Conservation (phyloP, 2,329 filamentous ascomycete genomes). For the Xylariaceae sp. region DNA sequence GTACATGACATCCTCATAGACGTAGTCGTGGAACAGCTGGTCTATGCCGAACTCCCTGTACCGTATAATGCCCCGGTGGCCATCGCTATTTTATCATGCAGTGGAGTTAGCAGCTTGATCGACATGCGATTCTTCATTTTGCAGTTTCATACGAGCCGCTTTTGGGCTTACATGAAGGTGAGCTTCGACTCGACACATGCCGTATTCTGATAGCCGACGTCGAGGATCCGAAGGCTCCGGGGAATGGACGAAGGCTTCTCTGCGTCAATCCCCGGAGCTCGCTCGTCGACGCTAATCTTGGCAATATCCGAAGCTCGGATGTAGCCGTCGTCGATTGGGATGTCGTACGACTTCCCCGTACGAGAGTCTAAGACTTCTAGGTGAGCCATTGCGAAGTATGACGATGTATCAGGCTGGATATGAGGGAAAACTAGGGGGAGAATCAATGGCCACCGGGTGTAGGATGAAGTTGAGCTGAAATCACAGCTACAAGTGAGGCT, state of each 20-base stretch:
- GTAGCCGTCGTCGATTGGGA: slow-evolving; percentile 22
- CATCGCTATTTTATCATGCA: slow-evolving; percentile 17
- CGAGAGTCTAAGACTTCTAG: slow-evolving; percentile 24
- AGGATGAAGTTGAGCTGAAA: slow-evolving; percentile 3
- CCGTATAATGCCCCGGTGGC: slow-evolving; percentile 21
- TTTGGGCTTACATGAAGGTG: slow-evolving; percentile 24
- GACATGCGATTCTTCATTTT: too few relatives aligned
- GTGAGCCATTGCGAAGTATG: slow-evolving; percentile 20
- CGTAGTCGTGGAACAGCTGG: slow-evolving; percentile 22
- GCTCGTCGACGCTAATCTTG: slow-evolving; percentile 18
- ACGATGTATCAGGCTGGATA: too few relatives aligned
- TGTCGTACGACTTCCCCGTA: slow-evolving; percentile 23
- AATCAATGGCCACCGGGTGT: too few relatives aligned
- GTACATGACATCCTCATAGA: slow-evolving; percentile 28
- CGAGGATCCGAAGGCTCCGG: slow-evolving; percentile 20
- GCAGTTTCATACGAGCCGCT: too few relatives aligned
- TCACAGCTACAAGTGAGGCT: slow-evolving; percentile 2
- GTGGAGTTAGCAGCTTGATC: too few relatives aligned
- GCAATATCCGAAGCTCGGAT: slow-evolving; percentile 21
- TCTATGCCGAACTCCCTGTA: slow-evolving; percentile 23
- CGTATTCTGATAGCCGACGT: slow-evolving; percentile 23
- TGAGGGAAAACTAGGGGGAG: too few relatives aligned
- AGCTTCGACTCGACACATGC: slow-evolving; percentile 27
- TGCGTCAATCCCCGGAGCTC: slow-evolving; percentile 5
- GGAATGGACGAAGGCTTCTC: slow-evolving; percentile 8